A percentile compares a stretch with the other conserved stretches of the same genome.
phyloP scores from a whole-genome alignment of 2,329 filamentous ascomycete species.

The Pleurostoma richardsiae region DNA sequence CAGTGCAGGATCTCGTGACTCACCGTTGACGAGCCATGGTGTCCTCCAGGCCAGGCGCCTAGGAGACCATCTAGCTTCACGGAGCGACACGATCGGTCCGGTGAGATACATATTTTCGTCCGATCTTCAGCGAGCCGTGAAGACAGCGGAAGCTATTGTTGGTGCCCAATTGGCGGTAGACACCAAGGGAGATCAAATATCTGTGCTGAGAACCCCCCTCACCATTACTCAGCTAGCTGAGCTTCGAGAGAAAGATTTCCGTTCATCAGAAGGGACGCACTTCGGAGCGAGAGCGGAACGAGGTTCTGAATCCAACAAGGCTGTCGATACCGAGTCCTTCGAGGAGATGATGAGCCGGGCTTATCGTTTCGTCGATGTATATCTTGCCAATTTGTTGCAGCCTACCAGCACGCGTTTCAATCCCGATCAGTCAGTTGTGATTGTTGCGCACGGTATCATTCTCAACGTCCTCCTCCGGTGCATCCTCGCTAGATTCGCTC shows the following conservation, averaged over 20 bases:
- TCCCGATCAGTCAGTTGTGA: conserved; percentile 38
- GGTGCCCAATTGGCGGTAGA: conserved; percentile 39
- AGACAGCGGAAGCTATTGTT: conserved; percentile 64
- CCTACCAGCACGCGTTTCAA: conserved; percentile 11
- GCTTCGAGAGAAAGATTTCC: conserved; percentile 71
- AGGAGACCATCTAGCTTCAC: conserved; percentile 52
- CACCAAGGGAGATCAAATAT: neutral
- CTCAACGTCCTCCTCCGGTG: conserved; percentile 63
- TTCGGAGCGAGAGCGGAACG: conserved; percentile 30
- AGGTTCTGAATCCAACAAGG: conserved; percentile 15
- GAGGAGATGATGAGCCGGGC: conserved; percentile 61
- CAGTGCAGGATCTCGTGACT: conserved; percentile 75
- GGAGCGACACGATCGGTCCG: conserved; percentile 15
- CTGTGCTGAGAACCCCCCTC: conserved; percentile 9
- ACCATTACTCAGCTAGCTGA: conserved; percentile 35
- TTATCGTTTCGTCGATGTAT: conserved; percentile 59
- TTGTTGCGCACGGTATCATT: conserved; percentile 83
- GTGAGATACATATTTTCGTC: conserved; percentile 72
- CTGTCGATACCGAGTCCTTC: conserved; percentile 59
- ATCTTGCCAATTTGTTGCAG: conserved; percentile 54
- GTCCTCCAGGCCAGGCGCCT: conserved; percentile 72
- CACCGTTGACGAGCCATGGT: conserved; percentile 75
- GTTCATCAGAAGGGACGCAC: conserved; percentile 62
- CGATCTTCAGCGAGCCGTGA: conserved; percentile 66
- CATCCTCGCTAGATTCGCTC: conserved; percentile 50